Evolutionary conservation across 2,329 filamentous ascomycete genomes (phyloP).

Genomic region (Colletotrichum orbiculare): DNA sequence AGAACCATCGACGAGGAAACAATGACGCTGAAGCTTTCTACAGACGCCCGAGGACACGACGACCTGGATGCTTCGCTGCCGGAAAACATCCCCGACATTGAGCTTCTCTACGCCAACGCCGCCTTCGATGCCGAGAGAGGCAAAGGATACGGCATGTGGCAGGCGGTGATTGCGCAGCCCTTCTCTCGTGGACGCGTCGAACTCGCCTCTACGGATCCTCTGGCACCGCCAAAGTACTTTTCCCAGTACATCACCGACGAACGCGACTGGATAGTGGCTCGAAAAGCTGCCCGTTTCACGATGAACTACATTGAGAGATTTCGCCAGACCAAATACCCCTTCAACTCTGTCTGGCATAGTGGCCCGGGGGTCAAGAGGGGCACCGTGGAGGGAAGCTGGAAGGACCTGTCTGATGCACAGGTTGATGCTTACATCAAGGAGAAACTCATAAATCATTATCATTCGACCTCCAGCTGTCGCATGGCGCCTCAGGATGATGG

Average conservation of each 20-base stretch:
- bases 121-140: conserved; percentile 43
- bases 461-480: conserved; percentile 34
- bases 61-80: conserved; percentile 38
- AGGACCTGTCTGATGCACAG: conserved; percentile 43
- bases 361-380: conserved; percentile 18
- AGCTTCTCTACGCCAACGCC: conserved; percentile 53
- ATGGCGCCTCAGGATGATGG: conserved; percentile 36
- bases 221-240: conserved; percentile 44
- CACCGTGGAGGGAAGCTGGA: conserved; percentile 37
- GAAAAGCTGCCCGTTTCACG: conserved; percentile 44
- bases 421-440: conserved; percentile 42
- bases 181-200: conserved; percentile 45
- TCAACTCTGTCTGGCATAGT: conserved; percentile 19
- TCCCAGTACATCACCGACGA: conserved; percentile 46
- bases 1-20: conserved; percentile 43
- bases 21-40: conserved; percentile 37
- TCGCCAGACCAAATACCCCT: conserved; percentile 42
- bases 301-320: conserved; percentile 46
- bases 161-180: conserved; percentile 44
- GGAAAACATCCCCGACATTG: conserved; percentile 44
- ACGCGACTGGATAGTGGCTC: conserved; percentile 42
- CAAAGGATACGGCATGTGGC: conserved; percentile 40
- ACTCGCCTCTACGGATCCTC: conserved; percentile 49
- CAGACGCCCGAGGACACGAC: conserved; percentile 7
- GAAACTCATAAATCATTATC: conserved; percentile 9